A percentile compares a stretch with the other conserved stretches of the same genome.
phyloP scores from a whole-genome alignment of 78 protist genomes.

The Dictyostelium brefeldianum region DNA sequence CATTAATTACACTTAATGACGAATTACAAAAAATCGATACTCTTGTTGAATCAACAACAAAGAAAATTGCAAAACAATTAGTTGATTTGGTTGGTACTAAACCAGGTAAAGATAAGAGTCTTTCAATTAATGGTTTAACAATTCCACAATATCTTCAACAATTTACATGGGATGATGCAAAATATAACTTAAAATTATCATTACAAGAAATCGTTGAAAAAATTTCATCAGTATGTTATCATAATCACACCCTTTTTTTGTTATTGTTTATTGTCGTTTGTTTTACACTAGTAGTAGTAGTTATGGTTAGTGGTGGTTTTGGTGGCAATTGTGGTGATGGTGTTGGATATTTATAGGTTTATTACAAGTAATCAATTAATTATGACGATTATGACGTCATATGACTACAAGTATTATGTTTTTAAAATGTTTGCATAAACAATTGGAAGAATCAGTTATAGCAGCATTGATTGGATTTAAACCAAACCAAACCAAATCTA shows the following conservation, averaged over 20 bases:
- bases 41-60: conserved; percentile 56
- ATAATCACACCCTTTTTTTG: too few relatives aligned
- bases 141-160: conserved; percentile 61
- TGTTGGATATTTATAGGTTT: background rate
- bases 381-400: background rate
- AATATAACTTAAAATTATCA: conserved; percentile 67
- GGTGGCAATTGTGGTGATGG: too few relatives aligned
- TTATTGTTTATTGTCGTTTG: background rate
- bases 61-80: conserved; percentile 72
- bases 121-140: conserved; percentile 59
- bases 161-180: conserved; percentile 83
- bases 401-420: too few relatives aligned
- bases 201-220: conserved; percentile 70
- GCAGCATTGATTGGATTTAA: too few relatives aligned
- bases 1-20: conserved; percentile 77
- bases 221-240: conserved; percentile 22
- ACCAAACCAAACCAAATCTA: too few relatives aligned
- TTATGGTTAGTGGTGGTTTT: background rate
- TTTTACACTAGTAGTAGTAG: too few relatives aligned
- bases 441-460: too few relatives aligned
- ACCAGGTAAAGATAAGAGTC: conserved; percentile 73
- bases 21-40: conserved; percentile 76
- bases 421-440: too few relatives aligned
- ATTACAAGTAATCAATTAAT: too few relatives aligned
- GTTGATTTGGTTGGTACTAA: conserved; percentile 66